Evolutionary conservation across 75 land plant species (phyloP).

Genomic region (Pinus albicaulis): DNA sequence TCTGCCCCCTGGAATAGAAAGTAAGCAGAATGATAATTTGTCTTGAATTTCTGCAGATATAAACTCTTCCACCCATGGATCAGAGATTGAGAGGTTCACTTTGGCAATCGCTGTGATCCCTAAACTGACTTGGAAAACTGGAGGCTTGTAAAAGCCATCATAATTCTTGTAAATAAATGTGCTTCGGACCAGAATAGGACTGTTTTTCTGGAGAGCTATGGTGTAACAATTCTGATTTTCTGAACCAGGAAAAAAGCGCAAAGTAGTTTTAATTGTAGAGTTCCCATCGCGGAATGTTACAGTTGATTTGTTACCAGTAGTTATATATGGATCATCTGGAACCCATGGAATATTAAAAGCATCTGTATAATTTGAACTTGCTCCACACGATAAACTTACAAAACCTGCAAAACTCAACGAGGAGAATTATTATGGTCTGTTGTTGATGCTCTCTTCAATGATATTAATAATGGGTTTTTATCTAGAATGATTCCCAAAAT

Average conservation of each 20-base stretch:
- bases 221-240: constrained; percentile 39
- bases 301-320: constrained; percentile 32
- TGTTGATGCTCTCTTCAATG: background rate
- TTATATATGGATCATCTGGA: constrained; percentile 39
- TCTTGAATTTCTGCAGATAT: constrained; percentile 42
- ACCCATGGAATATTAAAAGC: constrained; percentile 43
- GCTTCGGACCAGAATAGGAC: constrained; percentile 45
- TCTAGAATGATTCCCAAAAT: background rate
- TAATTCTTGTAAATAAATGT: constrained; percentile 64
- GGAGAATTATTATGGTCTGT: constrained; percentile 7
- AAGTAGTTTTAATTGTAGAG: constrained; percentile 17
- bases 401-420: constrained; percentile 48
- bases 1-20: constrained; percentile 35
- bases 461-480: background rate
- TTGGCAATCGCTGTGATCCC: constrained; percentile 31
- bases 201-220: constrained; percentile 20
- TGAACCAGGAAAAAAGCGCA: constrained; percentile 52
- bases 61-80: constrained; percentile 68
- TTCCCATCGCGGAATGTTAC: constrained; percentile 14
- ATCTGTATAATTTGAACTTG: constrained; percentile 29
- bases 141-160: constrained; percentile 41
- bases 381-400: constrained; percentile 38
- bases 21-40: constrained; percentile 45
- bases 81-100: constrained; percentile 37
- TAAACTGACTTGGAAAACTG: constrained; percentile 45